Base-by-base conservation (phyloP, 2,329 filamentous ascomycete species). In the Pleurostoma richardsiae region DNA sequence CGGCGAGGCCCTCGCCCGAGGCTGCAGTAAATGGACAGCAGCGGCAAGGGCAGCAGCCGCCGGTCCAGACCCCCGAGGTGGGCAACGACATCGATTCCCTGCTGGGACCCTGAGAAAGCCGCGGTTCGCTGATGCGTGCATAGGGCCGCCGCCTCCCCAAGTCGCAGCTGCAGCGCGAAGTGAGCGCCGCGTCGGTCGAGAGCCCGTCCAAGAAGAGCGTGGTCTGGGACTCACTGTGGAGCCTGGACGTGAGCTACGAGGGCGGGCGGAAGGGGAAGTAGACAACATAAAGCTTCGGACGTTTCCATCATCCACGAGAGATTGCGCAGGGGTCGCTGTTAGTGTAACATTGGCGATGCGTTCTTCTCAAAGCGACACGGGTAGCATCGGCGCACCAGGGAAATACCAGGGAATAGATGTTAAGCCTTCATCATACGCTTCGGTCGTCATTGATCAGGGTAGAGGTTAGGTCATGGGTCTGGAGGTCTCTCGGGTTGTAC, bases 171-270 rank as follows among this genome's bases (percentile, higher is more conserved):
- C 55, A 68, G 33, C 65, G 65, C 27, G 68, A 70, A 50, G 68
- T 77, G 52, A 69, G 65, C 51, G 56, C 51, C 29, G 54, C 51
- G 29, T 58, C 60, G 41, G 45, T 65, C 55, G 53, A 69, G 45
- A 71, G 69, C 49, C 59, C 69, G 28, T 64, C 60, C n/a, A 77
- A 71, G 61, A 76, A 65, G 55, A 80, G 76, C 29, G 67, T 82
- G 4, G 71, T 83, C 7, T 85, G 80, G 79, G 80, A 83, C 53
- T 73, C 77, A 10, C 62, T 85, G 11, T 84, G 81, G 80, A 80
- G 71, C 51, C 58, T 83, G 29, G 80, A 84, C 55, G 70, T 82
- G 41, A 80, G 69, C 51, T 74, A 78, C 43, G 78, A 77, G 53
- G 74, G 70, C 49, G 62, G 56, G 26, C 48, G 50, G n/a, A 55